Conservation (phyloP, 805 yeast species). For the Dipodascus geniculatus region DNA sequence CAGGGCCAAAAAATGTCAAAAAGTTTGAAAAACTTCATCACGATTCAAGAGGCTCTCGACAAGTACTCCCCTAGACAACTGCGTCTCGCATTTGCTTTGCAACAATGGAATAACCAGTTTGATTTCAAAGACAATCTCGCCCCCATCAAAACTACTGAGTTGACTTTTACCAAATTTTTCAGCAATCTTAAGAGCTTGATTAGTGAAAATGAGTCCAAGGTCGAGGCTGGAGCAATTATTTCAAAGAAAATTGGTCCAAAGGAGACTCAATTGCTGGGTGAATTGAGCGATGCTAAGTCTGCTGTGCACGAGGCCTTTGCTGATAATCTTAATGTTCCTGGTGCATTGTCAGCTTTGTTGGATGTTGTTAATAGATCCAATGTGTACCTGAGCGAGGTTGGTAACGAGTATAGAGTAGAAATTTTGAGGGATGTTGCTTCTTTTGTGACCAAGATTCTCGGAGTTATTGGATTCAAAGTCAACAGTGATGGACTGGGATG, state of each 20-base stretch:
- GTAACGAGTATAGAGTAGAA: conserved; percentile 46
- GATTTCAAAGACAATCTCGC: conserved; percentile 79
- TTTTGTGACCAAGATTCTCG: conserved; percentile 61
- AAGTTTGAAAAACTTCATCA: conserved; percentile 86
- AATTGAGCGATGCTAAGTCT: conserved; percentile 39
- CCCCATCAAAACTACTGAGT: conserved; percentile 70
- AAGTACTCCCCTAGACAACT: conserved; percentile 69
- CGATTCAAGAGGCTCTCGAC: conserved; percentile 79
- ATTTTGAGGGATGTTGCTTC: conserved; percentile 49
- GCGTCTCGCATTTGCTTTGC: conserved; percentile 80
- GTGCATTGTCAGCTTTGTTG: conserved; percentile 49
- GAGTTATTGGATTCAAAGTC: conserved; percentile 63
- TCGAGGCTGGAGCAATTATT: conserved; percentile 37
- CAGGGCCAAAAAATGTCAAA: conserved; percentile 99
- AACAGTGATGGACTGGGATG: conserved; percentile 73
- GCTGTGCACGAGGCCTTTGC: conserved; percentile 70
- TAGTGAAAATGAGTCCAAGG: conserved; percentile 45
- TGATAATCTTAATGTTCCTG: conserved; percentile 78
- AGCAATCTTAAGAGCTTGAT: conserved; percentile 74
- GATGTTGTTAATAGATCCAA: conserved; percentile 65
- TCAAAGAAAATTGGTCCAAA: conserved; percentile 46
- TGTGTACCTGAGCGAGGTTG: conserved; percentile 49
- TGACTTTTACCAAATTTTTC: conserved; percentile 71
- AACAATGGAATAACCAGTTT: conserved; percentile 84
- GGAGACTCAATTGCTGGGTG: conserved; percentile 46